These are phyloP conservation scores for Saccharum spontaneum DNA, from an alignment of 176 grass and related monocot species.

Conservation along the genomic window DNA sequence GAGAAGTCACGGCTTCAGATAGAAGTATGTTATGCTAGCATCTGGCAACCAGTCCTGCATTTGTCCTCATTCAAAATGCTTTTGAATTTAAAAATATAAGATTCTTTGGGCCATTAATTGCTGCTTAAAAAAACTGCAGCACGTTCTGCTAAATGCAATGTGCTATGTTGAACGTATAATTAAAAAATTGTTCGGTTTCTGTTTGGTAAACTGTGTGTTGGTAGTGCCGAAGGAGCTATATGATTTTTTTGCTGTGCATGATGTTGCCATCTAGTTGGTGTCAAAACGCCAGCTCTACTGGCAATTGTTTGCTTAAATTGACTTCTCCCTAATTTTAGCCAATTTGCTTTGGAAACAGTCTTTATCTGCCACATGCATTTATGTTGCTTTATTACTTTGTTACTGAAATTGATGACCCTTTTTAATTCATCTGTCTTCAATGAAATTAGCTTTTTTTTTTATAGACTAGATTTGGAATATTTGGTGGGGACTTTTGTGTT, in stretches of 20 bases:
- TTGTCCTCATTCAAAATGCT: conserved; percentile 6
- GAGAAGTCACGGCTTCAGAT: conserved; percentile 84
- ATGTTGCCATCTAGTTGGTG: background rate
- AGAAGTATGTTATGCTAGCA: conserved; percentile 61
- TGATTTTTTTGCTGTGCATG: background rate
- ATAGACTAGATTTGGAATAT: background rate
- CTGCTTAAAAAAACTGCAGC: background rate
- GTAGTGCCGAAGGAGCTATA: no score
- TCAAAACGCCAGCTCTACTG: background rate
- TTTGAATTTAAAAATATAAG: background rate
- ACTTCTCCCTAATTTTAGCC: background rate
- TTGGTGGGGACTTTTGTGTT: background rate
- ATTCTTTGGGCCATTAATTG: background rate
- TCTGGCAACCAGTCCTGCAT: background rate
- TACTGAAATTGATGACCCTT: background rate
- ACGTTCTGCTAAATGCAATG: background rate
- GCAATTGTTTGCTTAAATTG: background rate
- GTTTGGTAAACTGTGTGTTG: background rate
- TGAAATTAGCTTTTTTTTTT: background rate
- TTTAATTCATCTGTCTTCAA: conserved; percentile 9
- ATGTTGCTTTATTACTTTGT: no score
- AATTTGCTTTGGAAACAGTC: background rate
- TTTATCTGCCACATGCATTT: background rate
- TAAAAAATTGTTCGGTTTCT: background rate
- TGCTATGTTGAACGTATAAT: background rate